Base-by-base conservation (phyloP, 768 basidiomycete species). In the Megacollybia marginata region DNA sequence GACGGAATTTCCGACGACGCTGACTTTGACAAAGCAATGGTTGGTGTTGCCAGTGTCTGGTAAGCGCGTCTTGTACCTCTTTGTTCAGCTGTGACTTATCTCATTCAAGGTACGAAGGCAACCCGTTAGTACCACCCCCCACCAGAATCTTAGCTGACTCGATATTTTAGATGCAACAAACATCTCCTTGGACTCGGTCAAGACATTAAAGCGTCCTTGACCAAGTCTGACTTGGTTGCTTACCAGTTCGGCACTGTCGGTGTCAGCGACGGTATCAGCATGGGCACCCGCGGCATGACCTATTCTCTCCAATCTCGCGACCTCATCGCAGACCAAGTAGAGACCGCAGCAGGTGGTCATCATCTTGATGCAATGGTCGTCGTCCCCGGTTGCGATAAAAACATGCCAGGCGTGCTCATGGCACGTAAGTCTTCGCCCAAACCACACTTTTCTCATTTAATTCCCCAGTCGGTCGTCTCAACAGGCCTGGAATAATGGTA, bases 341-440 rank as follows among this genome's bases (percentile, higher is more conserved):
- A 98, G 70, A 90, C 90, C 10, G 93, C 91, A 15, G 94, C 87
- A 28, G 95, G 89, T 12, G 96, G 95, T 5, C 96, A 99, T 64
- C 96, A 94, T 82, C 80, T 99, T 12, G 96, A 98, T 60, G 96
- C 92, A 36, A 90, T 96, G 88, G 92, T 97, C 35, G 92, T 92
- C 52, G 76, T 99, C 48, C 96, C 96, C 18, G 96, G 94, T 36
- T 98, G 92, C 63, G 95, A 99, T 74, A 99, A 99, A 72, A 99
- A 99, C 70, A 98, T 99, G 95, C 96, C 96, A n/a, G 96, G 96
- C 53, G 94, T 96, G 34, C 74, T 97, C 58, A 99, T 99, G 79
- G 96, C 92, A 44, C 80, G 90, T 92, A 59, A 69, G 88, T 80
- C 23, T 48, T 46, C 18, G 46, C 31, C 48, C 28, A 33, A 48